phyloP scores from a whole-genome alignment of 2,329 filamentous ascomycete species.

The Neopestalotiopsis clavispora region DNA sequence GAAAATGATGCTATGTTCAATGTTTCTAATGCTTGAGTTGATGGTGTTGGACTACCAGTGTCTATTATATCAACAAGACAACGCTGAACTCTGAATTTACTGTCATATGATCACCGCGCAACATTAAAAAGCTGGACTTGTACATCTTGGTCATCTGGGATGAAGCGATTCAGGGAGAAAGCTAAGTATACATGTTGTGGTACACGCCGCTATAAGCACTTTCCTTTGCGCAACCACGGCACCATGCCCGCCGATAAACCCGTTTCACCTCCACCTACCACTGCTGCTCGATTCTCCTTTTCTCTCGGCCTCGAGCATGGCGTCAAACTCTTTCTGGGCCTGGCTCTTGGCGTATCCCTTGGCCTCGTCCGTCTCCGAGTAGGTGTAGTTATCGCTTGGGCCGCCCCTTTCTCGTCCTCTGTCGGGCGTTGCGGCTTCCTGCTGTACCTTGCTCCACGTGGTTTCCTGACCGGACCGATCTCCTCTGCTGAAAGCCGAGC shows the following conservation, averaged over 20 bases:
- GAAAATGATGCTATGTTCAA: no score
- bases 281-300: constrained; percentile 3
- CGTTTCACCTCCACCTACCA: background rate
- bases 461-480: constrained; percentile 34
- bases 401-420: constrained; percentile 24
- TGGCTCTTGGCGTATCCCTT: constrained; percentile 41
- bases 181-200: background rate
- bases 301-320: constrained; percentile 49
- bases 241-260: background rate
- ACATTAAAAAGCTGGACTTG: background rate
- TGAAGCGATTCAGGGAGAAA: background rate
- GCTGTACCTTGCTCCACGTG: constrained; percentile 32
- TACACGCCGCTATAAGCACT: background rate
- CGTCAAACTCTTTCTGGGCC: constrained; percentile 57
- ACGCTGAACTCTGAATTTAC: no score
- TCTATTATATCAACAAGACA: no score
- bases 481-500: constrained; percentile 26
- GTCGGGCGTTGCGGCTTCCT: constrained; percentile 28
- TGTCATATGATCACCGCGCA: no score
- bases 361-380: constrained; percentile 38
- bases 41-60: no score
- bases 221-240: background rate
- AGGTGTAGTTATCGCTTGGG: constrained; percentile 39
- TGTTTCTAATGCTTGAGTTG: no score
- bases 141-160: background rate